Evolutionary conservation across 164 flowering plant species (phyloP), one percentile per base, ranked within the genome.

Genomic region (Vitis rotundifolia): DNA sequence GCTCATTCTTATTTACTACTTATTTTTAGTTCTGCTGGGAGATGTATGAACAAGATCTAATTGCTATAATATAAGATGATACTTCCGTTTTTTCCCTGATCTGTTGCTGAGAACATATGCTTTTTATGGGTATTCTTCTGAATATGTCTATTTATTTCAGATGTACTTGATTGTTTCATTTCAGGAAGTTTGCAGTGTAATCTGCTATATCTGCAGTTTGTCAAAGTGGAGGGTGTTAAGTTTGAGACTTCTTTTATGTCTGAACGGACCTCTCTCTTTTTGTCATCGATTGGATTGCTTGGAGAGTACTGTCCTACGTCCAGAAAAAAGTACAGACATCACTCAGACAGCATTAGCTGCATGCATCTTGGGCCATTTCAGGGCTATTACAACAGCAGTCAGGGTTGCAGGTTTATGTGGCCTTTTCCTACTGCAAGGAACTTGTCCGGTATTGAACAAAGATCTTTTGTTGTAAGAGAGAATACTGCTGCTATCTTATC

Each of bases 211-310:
- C 47, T 68, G 73, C 73, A 56, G 76, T 55, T 65, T 16, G 73
- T 76, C 79, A 83, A 87, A 79, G 90, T 86, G 86, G 86, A 86
- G 86, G 66, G 76, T 55, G 82, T 79, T 49, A 82, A 77, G 82
- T 65, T 77, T 80, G 82, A 80, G 79, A 75, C 77, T 79, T 80
- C 79, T 84, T 89, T 87, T 89, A 89, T 89, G 94, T 89, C 91
- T 84, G 94, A 83, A 71, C 66, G 75, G 81, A 84, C 79, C 64
- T 62, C 79, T 73, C 81, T 78, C 66, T 85, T 79, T 80, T 77
- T 83, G 84, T 77, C 83, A 79, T 81, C 89, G 26, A 69, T 87
- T 76, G 92, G 91, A 47, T 85, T 90, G 74, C 92, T 86, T 77
- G 91, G 91, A 59, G 87, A 86, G 71, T 87, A 87, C 48, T 81